Conservation (phyloP, 2,329 filamentous ascomycete genomes). For the Colletotrichum cuscutae region DNA sequence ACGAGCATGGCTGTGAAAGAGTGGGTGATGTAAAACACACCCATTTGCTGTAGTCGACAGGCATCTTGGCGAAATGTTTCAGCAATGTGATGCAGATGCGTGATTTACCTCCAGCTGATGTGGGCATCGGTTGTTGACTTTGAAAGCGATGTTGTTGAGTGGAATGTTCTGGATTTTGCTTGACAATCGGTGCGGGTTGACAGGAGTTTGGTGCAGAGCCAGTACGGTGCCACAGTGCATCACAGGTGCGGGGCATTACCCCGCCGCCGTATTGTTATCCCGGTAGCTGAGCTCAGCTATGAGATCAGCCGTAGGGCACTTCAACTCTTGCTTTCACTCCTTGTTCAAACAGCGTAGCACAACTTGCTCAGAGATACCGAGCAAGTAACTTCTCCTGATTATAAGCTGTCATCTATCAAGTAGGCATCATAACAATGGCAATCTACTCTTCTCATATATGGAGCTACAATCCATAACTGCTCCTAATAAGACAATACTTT, state of each 20-base stretch:
- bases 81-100: conserved; percentile 21
- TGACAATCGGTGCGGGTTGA: neutral
- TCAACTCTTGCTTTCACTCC: neutral
- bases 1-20: neutral
- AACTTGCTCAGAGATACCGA: no score
- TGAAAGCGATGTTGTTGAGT: conserved; percentile 1
- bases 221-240: conserved; percentile 27
- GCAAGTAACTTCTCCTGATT: neutral
- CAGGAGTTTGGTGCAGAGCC: neutral
- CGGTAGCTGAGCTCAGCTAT: conserved; percentile 13
- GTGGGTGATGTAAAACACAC: conserved; percentile 50
- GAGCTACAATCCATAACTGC: no score
- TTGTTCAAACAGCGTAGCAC: neutral
- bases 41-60: conserved; percentile 76
- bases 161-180: conserved; percentile 37
- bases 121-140: conserved; percentile 2
- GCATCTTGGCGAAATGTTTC: conserved; percentile 51
- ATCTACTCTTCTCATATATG: no score
- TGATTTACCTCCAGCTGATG: conserved; percentile 1
- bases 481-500: neutral
- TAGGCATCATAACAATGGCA: neutral
- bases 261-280: conserved; percentile 4
- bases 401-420: neutral
- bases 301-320: neutral
- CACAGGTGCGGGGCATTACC: conserved; percentile 33